Evolutionary conservation across 208 protist species (phyloP), one percentile per base, ranked within the genome.

Genomic region (Porcisia hertigi): DNA sequence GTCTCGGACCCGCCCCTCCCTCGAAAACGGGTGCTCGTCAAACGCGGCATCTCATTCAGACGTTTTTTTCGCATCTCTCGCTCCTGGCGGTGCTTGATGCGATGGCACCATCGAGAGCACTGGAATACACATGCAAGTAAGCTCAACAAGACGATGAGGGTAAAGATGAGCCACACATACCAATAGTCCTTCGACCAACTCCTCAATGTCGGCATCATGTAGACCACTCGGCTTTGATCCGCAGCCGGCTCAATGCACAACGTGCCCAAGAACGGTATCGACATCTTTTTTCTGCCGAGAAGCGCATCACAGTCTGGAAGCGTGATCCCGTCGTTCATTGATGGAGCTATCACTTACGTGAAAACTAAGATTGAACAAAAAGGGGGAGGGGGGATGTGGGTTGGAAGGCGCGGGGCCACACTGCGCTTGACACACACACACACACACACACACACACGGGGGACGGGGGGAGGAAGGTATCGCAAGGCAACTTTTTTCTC

Each of bases 131-230:
- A 71, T 4, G 69, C 53, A 1, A 66, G 36, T 16, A 71, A 36
- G 45, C 69, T 34, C 2, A 78, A 18, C n/a, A 66, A 55, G 3
- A 74, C 16, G 41, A 76, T 20, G 41, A 82, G 58, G 45, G 34
- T 66, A 16, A 86, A 36, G 43, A 82, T 77, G 47, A 82, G 77
- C 52, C 78, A 75, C 3, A 86, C 74, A 64, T 82, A 86, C 82
- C 82, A 86, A 67, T 75, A 71, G 25, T 71, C 47, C 18, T 52
- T 73, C 58, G 78, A 86, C 82, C 82, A 86, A 14, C 23, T 71
- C 14, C 57, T 59, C 9, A 67, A 41, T 2, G 82, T 80, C 36
- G 82, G 82, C 9, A 82, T 65, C 20, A 2, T 14, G 59, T 62
- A 78, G 41, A 64, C 0, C 6, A 81, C 45, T 25, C 57, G 12